Evolutionary conservation across 768 basidiomycete genomes (phyloP), one percentile per base, ranked within the genome.

Genomic region (Xerocomellus intermedius): DNA sequence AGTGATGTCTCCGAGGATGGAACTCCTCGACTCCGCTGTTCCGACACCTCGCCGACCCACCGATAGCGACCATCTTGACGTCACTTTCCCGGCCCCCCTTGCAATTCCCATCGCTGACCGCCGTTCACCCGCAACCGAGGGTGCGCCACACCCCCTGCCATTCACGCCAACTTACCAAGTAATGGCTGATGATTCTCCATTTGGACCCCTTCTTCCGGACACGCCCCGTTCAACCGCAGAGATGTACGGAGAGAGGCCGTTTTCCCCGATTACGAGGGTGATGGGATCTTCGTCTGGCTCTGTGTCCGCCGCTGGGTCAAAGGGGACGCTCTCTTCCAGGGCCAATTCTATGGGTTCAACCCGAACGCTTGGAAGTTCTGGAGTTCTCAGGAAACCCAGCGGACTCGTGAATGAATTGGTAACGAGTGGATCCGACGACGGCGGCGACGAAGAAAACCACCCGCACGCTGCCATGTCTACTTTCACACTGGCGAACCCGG

Each of bases 191-290:
- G 67, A 68, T 32, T 69, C 61, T 21, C 69, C 69, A 13, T 70
- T 70, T 28, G 69, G 69, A 14, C 69, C 69, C 10, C 54, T 70
- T 42, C 59, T 70, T 38, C 69, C 63, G 0, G 69, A 71, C 41
- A 66, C 68, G 0, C 64, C 69, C 1, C 61, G 65, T 36, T 68
- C 69, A 5, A 65, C 65, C 26, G 59, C 69, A 21, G 63, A 63
- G 32, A 64, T 67, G 49, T 69, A 69, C 17, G 61, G 62, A 10
- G 52, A 67, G 13, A 56, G 61, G 10, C 69, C 69, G 1, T 71
- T 69, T 36, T 69, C 69, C 2, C 69, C 69, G 2, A 62, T 69
- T 5, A 57, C 59, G 8, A 56, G 60, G 39, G 55, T 59, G 26
- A 63, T 65, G 67, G 63, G 53, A 17, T 47, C 67, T 28, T 56